phyloP scores from a whole-genome alignment of 2,329 filamentous ascomycete genomes.

The Sphaerulina musiva region DNA sequence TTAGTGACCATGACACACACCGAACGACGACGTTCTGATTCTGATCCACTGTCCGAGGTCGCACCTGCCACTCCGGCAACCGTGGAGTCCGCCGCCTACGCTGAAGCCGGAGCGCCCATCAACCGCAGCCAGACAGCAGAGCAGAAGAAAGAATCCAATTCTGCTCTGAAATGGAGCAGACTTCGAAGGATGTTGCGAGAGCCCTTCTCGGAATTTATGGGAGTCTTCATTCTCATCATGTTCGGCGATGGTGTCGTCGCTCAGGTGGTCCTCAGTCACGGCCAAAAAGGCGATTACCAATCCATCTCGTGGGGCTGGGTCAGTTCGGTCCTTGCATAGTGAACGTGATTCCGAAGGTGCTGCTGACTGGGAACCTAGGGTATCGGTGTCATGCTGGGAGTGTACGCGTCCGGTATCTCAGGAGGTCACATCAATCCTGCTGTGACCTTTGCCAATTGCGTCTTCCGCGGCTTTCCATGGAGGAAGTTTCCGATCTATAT shows the following conservation, averaged over 20 bases:
- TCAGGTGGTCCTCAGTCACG: constrained; percentile 56
- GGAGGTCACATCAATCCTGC: constrained; percentile 43
- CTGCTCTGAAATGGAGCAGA: constrained; percentile 47
- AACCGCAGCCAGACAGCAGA: constrained; percentile 28
- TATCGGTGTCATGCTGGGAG: constrained; percentile 62
- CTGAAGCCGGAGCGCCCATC: constrained; percentile 26
- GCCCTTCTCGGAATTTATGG: constrained; percentile 62
- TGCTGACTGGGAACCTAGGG: constrained; percentile 33
- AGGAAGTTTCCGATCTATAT: constrained; percentile 63
- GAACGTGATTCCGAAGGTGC: constrained; percentile 4
- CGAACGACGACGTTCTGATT: constrained; percentile 17
- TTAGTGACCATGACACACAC: constrained; percentile 19
- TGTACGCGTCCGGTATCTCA: constrained; percentile 31
- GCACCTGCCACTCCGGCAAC: constrained; percentile 9
- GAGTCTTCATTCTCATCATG: constrained; percentile 57
- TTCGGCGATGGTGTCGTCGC: constrained; percentile 64
- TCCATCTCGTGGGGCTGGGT: constrained; percentile 39
- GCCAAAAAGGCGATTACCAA: constrained; percentile 47
- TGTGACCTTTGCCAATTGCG: constrained; percentile 63
- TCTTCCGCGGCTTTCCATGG: constrained; percentile 54
- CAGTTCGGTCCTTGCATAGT: constrained; percentile 3
- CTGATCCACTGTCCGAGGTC: constrained; percentile 7
- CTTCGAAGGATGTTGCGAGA: constrained; percentile 50
- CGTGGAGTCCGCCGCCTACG: constrained; percentile 13
- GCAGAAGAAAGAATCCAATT: constrained; percentile 25